Percentiles rank a stretch among this genome's conserved stretches.
These are phyloP conservation scores for Eleusine coracana DNA, from an alignment of 176 grass and related monocot species.

Conservation along the genomic window DNA sequence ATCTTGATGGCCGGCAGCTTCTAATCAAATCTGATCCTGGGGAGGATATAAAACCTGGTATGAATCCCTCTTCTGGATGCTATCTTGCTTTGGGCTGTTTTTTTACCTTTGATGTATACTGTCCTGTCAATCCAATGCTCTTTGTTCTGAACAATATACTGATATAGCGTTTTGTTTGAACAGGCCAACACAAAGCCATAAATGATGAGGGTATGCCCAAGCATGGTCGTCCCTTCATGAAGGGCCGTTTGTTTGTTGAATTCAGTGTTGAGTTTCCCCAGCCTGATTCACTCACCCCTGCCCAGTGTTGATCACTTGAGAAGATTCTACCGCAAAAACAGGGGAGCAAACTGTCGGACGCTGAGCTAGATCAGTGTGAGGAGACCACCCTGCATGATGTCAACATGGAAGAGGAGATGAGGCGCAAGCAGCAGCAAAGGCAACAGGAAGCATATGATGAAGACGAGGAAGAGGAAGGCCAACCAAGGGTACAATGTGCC, in stretches of 20 bases:
- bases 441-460: slow-evolving; percentile 82
- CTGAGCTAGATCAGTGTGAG: slow-evolving; percentile 79
- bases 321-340: slow-evolving; percentile 61
- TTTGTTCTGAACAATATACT: slow-evolving; percentile 3
- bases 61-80: slow-evolving; percentile 10
- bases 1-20: slow-evolving; percentile 86
- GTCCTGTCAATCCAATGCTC: neutral
- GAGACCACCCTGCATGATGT: slow-evolving; percentile 83
- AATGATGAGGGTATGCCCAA: slow-evolving; percentile 98
- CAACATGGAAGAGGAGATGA: slow-evolving; percentile 94
- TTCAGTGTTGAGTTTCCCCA: slow-evolving; percentile 88
- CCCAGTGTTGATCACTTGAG: slow-evolving; percentile 62
- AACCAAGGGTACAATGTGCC: slow-evolving; percentile 84
- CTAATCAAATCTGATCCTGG: slow-evolving; percentile 93
- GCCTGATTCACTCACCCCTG: slow-evolving; percentile 48
- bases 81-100: neutral
- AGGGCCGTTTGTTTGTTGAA: slow-evolving; percentile 79
- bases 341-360: slow-evolving; percentile 46
- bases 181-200: slow-evolving; percentile 86
- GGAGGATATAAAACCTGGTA: slow-evolving; percentile 91
- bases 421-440: slow-evolving; percentile 66
- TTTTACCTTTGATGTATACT: neutral
- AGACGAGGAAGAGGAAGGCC: slow-evolving; percentile 60
- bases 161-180: slow-evolving; percentile 13
- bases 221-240: slow-evolving; percentile 87